phyloP scores from a whole-genome alignment of 2,329 filamentous ascomycete genomes.

The Trichophyton equinum region DNA sequence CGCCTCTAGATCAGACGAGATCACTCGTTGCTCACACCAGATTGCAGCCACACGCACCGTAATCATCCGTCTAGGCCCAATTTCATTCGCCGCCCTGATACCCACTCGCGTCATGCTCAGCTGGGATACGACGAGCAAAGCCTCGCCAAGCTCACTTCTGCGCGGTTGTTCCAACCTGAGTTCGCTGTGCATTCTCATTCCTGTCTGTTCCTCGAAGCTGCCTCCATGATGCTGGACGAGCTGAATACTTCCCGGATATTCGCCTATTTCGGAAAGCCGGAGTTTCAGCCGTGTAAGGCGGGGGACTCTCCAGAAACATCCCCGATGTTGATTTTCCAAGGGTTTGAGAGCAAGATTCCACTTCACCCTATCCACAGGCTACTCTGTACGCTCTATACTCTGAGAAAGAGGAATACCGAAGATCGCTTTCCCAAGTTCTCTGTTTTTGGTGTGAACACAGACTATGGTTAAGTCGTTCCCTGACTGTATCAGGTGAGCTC shows the following conservation, averaged over 20 bases:
- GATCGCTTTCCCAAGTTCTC: neutral
- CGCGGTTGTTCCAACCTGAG: neutral
- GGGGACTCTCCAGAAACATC: neutral
- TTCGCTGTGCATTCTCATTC: neutral
- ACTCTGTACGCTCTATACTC: neutral
- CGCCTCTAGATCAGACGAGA: neutral
- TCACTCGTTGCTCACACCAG: neutral
- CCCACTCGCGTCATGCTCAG: neutral
- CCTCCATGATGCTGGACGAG: neutral
- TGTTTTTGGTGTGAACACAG: neutral
- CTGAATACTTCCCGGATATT: neutral
- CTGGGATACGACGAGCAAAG: constrained; percentile 1
- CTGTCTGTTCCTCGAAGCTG: neutral
- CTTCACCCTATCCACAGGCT: neutral
- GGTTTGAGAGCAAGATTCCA: neutral
- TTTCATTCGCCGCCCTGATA: neutral
- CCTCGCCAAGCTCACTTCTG: neutral
- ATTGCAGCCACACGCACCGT: neutral
- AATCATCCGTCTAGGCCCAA: neutral
- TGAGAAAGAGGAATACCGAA: neutral
- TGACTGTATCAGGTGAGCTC: neutral
- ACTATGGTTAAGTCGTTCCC: neutral
- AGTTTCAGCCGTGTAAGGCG: neutral
- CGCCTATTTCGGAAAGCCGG: neutral
- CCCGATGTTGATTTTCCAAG: neutral